Evolutionary conservation across 78 protist genomes (phyloP), one percentile per base, ranked within the genome.

Genomic region (Dictyostelium intermedium): DNA sequence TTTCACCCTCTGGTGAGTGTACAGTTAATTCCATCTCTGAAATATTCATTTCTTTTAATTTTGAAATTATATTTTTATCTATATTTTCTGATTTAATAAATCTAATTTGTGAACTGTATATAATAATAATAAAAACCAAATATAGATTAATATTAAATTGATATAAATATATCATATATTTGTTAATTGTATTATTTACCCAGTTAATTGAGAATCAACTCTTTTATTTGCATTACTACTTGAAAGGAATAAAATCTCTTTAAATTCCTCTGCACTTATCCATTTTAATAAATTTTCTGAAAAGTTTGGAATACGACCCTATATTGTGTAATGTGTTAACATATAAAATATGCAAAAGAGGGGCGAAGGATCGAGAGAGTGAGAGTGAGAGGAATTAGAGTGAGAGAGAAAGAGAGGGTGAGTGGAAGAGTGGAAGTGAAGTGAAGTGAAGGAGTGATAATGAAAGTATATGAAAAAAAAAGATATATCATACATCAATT

Each of bases 191-290:
- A 47, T 8, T 50, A 47, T 72, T 30, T 85, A 85, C 91, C 92
- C 94, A 45, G 27, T 27, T 47, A 89, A 80, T 70, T 89, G 94
- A n/a, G 94, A 63, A 80, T 89, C 94, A 10, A 80, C 50, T 89
- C 94, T 78, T 70, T 89, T 89, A 47, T 89, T 89, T n/a, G 94
- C 94, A 80, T 89, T 89, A 32, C 86, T 80, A 80, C 94, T 89
- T 43, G 94, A 53, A 25, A 89, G 37, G 82, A 89, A 89, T 80
- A 89, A 70, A 39, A 89, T 72, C 25, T 89, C 82, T 47, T 27
- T 61, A 60, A 89, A 79, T 41, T 47, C 43, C 8, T 69, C n/a
- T 20, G 43, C 27, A 20, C 30, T 80, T 0, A 50, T 13, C 94
- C 94, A 89, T 34, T 89, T 32, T 10, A 30, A 16, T 18, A 89